These are phyloP conservation scores for Quercus phellos DNA, from an alignment of 331 rosid species.

Conservation along the genomic window DNA sequence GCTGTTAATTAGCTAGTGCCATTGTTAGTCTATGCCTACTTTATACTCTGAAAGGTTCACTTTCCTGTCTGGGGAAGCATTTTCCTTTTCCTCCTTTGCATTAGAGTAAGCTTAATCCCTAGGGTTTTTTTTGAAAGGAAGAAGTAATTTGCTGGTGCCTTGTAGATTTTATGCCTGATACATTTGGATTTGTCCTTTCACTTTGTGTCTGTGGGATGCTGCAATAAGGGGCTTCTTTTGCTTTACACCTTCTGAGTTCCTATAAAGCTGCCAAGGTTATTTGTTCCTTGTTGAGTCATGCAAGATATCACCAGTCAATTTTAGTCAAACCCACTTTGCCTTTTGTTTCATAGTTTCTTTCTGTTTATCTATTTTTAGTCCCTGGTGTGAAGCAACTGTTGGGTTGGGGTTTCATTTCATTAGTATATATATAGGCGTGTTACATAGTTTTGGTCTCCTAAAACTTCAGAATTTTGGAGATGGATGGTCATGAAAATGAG, in stretches of 20 bases:
- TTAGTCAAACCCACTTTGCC: conserved; percentile 73
- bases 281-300: conserved; percentile 90
- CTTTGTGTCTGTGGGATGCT: conserved; percentile 54
- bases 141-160: conserved; percentile 37
- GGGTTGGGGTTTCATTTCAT: conserved; percentile 23
- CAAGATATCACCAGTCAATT: conserved; percentile 68
- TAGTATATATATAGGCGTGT: not conserved
- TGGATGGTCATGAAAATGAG: conserved; percentile 67
- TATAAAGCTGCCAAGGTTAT: conserved; percentile 80
- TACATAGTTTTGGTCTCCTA: not conserved
- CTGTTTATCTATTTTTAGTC: conserved; percentile 14
- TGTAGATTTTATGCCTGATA: conserved; percentile 55
- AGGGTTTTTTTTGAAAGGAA: conserved; percentile 42
- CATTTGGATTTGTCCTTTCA: conserved; percentile 40
- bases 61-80: conserved; percentile 60
- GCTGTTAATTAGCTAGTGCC: conserved; percentile 63
- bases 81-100: conserved; percentile 30
- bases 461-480: conserved; percentile 34
- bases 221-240: conserved; percentile 60
- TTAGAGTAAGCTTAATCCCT: conserved; percentile 52
- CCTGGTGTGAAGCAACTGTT: conserved; percentile 28
- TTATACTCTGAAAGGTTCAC: conserved; percentile 96
- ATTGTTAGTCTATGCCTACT: conserved; percentile 55
- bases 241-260: conserved; percentile 72
- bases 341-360: conserved; percentile 39